Evolutionary conservation across 805 yeast genomes (phyloP), one percentile per base, ranked within the genome.

Genomic region (Ogataea pignaliae): DNA sequence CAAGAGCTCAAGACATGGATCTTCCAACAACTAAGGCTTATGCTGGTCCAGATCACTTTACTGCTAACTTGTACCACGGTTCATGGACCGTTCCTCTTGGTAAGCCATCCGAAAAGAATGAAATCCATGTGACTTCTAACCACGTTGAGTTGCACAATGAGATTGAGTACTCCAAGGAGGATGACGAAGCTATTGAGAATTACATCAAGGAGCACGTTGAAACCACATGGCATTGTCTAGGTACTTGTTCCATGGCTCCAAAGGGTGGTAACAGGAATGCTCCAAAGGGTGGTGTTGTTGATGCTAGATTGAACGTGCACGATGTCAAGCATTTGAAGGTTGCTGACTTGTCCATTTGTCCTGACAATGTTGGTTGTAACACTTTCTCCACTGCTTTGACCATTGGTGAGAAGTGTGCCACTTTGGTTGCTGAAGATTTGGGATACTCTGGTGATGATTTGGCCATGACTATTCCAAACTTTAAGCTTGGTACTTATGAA

Each of bases 151-250:
- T 44, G 29, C 54, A 50, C 49, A 26, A 46, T 29, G 59, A 55
- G 17, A 42, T 57, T 43, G 57, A 55, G 42, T 57, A 57, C 54
- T 26, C 55, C 29, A 48, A 38, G 26, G 62, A 55, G 43, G 62
- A 57, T 40, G 60, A 57, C 37, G 41, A 39, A 39, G 62, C 62
- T 34, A 57, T 57, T 48, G 59, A 50, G 44, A 49, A 56, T 45
- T 57, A 55, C 51, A 54, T 57, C 46, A 53, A 45, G 42, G 62
- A 57, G 47, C 62, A 57, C 53, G 47, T 51, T 44, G 62, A 57
- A 53, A 57, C 62, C 42, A 57, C 62, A 36, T 57, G 62, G 62
- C 62, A 57, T 48, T 57, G 62, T 43, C 51, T 57, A 44, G 62
- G 62, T 35, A 57, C 62, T 36, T 47, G 54, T 43, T 57, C 62